A percentile compares a stretch with the other conserved stretches of the same genome.
phyloP scores from a whole-genome alignment of 1,284 basidiomycete genomes.

The Boletus semigastroideus region DNA sequence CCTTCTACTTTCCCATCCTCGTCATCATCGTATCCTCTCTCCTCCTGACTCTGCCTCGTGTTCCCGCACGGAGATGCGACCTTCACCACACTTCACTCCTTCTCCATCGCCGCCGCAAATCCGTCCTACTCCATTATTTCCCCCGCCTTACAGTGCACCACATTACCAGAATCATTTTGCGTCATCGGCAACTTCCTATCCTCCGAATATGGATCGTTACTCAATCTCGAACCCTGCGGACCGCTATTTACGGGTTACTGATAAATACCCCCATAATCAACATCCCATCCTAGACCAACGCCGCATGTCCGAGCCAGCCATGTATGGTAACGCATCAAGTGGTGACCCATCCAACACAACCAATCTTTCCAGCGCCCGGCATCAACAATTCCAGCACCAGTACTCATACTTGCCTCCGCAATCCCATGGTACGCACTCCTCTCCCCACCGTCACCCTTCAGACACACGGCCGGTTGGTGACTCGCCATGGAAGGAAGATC shows the following conservation, averaged over 20 bases:
- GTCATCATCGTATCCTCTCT: slow-evolving; percentile 3
- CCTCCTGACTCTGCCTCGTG: background rate
- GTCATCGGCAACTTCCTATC: slow-evolving; percentile 38
- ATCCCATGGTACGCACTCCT: slow-evolving; percentile 31
- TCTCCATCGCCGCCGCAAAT: slow-evolving; percentile 45
- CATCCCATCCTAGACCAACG: slow-evolving; percentile 47
- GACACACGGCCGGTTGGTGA: slow-evolving; percentile 41
- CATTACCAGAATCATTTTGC: slow-evolving; percentile 44
- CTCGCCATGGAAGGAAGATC: slow-evolving; percentile 36
- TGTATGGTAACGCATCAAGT: slow-evolving; percentile 35
- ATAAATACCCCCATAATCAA: slow-evolving; percentile 42
- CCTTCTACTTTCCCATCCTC: slow-evolving; percentile 8
- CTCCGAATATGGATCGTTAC: slow-evolving; percentile 39
- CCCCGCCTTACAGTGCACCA: slow-evolving; percentile 44
- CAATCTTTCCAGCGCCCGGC: slow-evolving; percentile 27
- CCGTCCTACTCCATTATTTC: slow-evolving; percentile 39
- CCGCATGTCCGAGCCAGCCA: slow-evolving; percentile 63
- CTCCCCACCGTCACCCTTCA: slow-evolving; percentile 41
- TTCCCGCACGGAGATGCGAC: slow-evolving; percentile 8
- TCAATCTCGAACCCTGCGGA: slow-evolving; percentile 35
- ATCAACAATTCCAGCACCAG: slow-evolving; percentile 36
- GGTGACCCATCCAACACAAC: slow-evolving; percentile 25
- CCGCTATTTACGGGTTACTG: slow-evolving; percentile 36
- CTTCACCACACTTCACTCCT: slow-evolving; percentile 34
- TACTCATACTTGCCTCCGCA: slow-evolving; percentile 30